Percentiles rank a stretch among this genome's conserved stretches.
These are phyloP conservation scores for Talaromyces verruculosus DNA, from an alignment of 2,329 filamentous ascomycete genomes.

Conservation along the genomic window DNA sequence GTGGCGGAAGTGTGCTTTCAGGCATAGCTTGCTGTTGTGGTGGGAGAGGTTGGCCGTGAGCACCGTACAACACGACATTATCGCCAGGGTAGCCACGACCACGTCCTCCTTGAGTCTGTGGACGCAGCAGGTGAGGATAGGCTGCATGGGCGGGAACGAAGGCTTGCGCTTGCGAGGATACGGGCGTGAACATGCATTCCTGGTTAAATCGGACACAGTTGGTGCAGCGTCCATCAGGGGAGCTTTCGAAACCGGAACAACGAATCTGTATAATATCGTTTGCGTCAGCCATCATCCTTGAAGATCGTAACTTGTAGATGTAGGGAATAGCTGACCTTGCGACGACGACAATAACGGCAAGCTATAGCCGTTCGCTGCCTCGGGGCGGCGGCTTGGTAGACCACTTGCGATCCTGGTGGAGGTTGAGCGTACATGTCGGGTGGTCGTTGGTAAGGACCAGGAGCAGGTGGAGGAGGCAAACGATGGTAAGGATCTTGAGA, in stretches of 20 bases:
- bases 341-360: constrained; percentile 53
- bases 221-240: constrained; percentile 68
- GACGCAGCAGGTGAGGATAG: constrained; percentile 54
- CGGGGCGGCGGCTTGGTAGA: constrained; percentile 49
- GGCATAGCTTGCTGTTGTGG: constrained; percentile 45
- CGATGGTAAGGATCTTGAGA: constrained; percentile 45
- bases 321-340: constrained; percentile 45
- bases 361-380: constrained; percentile 54
- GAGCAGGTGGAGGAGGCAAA: constrained; percentile 44
- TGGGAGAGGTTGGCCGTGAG: constrained; percentile 51
- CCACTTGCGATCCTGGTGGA: constrained; percentile 36
- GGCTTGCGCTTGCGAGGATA: constrained; percentile 71
- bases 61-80: constrained; percentile 48
- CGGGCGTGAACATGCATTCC: constrained; percentile 74
- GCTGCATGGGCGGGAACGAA: constrained; percentile 72
- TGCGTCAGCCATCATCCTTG: background rate
- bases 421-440: constrained; percentile 44
- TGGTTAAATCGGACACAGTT: constrained; percentile 74
- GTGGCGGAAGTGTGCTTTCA: constrained; percentile 41
- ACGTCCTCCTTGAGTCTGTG: constrained; percentile 35
- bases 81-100: constrained; percentile 38
- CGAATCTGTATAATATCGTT: constrained; percentile 59
- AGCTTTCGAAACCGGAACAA: constrained; percentile 72
- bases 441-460: constrained; percentile 38
- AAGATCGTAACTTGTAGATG: background rate